phyloP scores from a whole-genome alignment of 768 basidiomycete genomes.

The Pulveroboletus ravenelii region DNA sequence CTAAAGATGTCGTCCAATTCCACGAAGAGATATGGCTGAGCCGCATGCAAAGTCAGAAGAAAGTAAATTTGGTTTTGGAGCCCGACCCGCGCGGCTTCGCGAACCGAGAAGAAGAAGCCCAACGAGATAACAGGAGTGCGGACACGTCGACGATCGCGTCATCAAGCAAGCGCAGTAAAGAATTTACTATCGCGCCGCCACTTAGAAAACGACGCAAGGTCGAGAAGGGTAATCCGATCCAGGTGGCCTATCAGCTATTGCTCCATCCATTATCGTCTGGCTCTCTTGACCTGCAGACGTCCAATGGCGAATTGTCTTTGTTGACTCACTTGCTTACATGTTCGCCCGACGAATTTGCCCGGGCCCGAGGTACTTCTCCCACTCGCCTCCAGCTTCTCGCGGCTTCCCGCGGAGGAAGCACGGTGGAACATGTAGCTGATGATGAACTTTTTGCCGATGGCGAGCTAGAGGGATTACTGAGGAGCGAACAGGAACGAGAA shows the following conservation, averaged over 20 bases:
- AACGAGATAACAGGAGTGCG: constrained; percentile 17
- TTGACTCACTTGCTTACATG: constrained; percentile 55
- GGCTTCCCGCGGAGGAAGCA: constrained; percentile 52
- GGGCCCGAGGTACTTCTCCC: constrained; percentile 33
- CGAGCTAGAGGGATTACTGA: constrained; percentile 59
- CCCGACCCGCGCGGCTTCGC: constrained; percentile 28
- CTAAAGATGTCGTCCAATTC: constrained; percentile 67
- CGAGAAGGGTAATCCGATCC: constrained; percentile 29
- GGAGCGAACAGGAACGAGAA: constrained; percentile 49
- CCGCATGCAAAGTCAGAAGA: constrained; percentile 33
- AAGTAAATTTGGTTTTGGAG: constrained; percentile 38
- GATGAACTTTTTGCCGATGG: constrained; percentile 69
- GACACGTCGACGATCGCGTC: constrained; percentile 10
- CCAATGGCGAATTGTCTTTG: constrained; percentile 29
- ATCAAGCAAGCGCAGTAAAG: neutral
- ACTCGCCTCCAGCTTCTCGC: constrained; percentile 66
- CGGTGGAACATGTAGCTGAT: constrained; percentile 48
- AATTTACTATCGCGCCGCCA: constrained; percentile 1
- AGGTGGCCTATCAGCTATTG: constrained; percentile 51
- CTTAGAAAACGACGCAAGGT: constrained; percentile 32
- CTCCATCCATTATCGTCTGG: constrained; percentile 50
- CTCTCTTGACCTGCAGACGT: constrained; percentile 5
- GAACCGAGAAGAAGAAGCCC: constrained; percentile 31
- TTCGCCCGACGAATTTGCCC: constrained; percentile 26
- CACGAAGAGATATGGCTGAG: constrained; percentile 57